phyloP scores from a whole-genome alignment of 2,329 filamentous ascomycete species.

The Claviceps pazoutovae region DNA sequence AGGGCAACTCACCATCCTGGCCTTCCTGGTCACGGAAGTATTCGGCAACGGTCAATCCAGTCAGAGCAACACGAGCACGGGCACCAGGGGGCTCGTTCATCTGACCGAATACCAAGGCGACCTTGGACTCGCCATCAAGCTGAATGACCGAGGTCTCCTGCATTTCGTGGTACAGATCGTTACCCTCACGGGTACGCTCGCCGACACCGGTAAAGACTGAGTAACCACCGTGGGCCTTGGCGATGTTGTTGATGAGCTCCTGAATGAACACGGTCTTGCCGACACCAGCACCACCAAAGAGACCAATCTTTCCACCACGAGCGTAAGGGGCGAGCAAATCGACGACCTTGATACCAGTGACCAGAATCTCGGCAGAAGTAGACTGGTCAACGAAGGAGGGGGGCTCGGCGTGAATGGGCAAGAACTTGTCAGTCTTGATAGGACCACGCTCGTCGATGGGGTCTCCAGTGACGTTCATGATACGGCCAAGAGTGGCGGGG shows the following conservation, averaged over 20 bases:
- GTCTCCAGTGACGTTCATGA: slow-evolving; percentile 99
- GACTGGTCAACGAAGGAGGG: slow-evolving; percentile 92
- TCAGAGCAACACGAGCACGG: slow-evolving; percentile 98
- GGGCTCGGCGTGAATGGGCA: slow-evolving; percentile 88
- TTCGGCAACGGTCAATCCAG: slow-evolving; percentile 67
- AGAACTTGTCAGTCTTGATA: slow-evolving; percentile 79
- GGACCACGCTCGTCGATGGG: slow-evolving; percentile 99
- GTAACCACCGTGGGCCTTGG: slow-evolving; percentile 99
- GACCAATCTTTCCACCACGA: slow-evolving; percentile 99
- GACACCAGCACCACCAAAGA: slow-evolving; percentile 99
- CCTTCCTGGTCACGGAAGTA: slow-evolving; percentile 67
- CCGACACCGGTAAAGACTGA: slow-evolving; percentile 99
- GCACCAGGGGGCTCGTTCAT: slow-evolving; percentile 99
- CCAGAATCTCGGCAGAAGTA: slow-evolving; percentile 87
- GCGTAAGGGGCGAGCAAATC: slow-evolving; percentile 97
- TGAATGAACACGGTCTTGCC: slow-evolving; percentile 99
- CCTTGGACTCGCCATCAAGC: slow-evolving; percentile 98
- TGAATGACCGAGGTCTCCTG: slow-evolving; percentile 99
- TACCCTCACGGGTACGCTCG: slow-evolving; percentile 99
- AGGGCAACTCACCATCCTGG: slow-evolving; percentile 58
- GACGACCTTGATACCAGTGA: slow-evolving; percentile 99
- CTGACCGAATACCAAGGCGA: slow-evolving; percentile 98
- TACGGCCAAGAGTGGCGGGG: slow-evolving; percentile 85
- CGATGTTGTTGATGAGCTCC: slow-evolving; percentile 99
- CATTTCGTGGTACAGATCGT: slow-evolving; percentile 99